A percentile compares a stretch with the other conserved stretches of the same genome.
Evolutionary conservation across 2,329 filamentous ascomycete genomes (phyloP).

Genomic region (Xylaria sp.): DNA sequence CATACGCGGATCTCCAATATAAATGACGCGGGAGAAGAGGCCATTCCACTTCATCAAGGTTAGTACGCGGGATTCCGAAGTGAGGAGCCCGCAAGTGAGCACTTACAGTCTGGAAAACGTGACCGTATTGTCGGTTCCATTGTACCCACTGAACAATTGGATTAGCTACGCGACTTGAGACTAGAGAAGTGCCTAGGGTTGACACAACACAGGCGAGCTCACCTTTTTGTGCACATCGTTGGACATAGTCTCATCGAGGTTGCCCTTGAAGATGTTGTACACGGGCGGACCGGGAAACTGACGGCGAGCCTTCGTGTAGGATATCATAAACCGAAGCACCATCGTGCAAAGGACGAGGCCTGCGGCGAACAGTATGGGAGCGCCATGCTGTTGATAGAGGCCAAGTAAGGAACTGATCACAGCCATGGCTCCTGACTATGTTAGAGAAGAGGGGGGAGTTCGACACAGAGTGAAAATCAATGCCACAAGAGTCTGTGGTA

Average conservation of each 20-base stretch:
- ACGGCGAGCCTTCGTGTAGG: constrained; percentile 12
- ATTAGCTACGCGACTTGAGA: neutral
- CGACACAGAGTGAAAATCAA: neutral
- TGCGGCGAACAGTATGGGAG: neutral
- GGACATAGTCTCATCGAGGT: constrained; percentile 15
- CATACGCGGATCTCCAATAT: constrained; percentile 13
- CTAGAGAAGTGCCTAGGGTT: neutral
- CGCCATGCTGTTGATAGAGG: constrained; percentile 9
- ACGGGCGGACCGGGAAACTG: constrained; percentile 17
- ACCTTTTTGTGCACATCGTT: constrained; percentile 15
- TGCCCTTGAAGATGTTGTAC: constrained; percentile 10
- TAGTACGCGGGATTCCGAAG: neutral
- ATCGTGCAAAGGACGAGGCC: constrained; percentile 6
- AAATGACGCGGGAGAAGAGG: constrained; percentile 14
- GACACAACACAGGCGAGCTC: neutral
- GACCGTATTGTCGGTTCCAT: constrained; percentile 17
- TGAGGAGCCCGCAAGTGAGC: neutral
- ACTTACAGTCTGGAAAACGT: constrained; percentile 15
- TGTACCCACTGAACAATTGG: constrained; percentile 7
- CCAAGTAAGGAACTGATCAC: constrained; percentile 7
- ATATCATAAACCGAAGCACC: constrained; percentile 10
- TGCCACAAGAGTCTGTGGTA: neutral
- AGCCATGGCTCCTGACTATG: constrained; percentile 9
- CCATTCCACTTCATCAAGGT: constrained; percentile 13
- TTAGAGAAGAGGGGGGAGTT: neutral